phyloP scores from a whole-genome alignment of 2,329 filamentous ascomycete species.

The Blastomyces emzantsi region DNA sequence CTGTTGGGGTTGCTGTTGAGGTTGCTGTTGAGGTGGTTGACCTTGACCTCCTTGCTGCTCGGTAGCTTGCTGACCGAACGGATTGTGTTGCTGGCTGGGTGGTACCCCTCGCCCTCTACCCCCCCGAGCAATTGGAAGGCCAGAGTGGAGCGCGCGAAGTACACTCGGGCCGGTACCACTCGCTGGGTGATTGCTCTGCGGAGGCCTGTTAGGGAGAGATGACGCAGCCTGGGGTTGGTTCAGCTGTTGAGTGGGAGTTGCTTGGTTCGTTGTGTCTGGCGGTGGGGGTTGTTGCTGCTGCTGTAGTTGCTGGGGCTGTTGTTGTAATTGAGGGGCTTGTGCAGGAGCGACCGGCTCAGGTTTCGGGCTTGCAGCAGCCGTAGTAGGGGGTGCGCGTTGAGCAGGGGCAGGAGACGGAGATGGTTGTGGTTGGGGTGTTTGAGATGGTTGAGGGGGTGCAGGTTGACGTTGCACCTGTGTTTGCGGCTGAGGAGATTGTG shows the following conservation, averaged over 20 bases:
- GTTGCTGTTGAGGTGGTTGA: slow-evolving; percentile 25
- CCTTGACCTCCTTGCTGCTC: slow-evolving; percentile 22
- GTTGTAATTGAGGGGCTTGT: slow-evolving; percentile 16
- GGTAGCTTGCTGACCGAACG: slow-evolving; percentile 20
- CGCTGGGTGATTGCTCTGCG: slow-evolving; percentile 16
- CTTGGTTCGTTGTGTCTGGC: slow-evolving; percentile 18
- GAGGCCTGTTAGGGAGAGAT: slow-evolving; percentile 18
- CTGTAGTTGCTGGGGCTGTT: slow-evolving; percentile 13
- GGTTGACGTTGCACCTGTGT: neutral
- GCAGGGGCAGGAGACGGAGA: slow-evolving; percentile 6
- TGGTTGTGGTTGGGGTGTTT: neutral
- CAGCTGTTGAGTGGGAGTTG: slow-evolving; percentile 19
- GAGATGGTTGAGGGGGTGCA: too few species aligned
- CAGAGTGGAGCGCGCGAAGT: slow-evolving; percentile 37
- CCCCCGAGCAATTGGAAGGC: slow-evolving; percentile 37
- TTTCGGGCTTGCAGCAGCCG: slow-evolving; percentile 12
- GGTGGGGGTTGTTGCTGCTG: slow-evolving; percentile 17
- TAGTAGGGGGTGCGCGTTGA: neutral
- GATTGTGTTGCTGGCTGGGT: slow-evolving; percentile 27
- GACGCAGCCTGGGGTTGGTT: slow-evolving; percentile 23
- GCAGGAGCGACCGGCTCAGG: slow-evolving; percentile 12
- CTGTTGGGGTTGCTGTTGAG: slow-evolving; percentile 23
- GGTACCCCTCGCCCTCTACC: slow-evolving; percentile 27
- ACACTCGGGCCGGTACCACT: slow-evolving; percentile 34
- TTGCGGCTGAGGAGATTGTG: slow-evolving; percentile 9